Percentiles rank a stretch among this genome's conserved stretches.
Evolutionary conservation across 257 asterid genomes (phyloP).

Genomic region (Perilla frutescens): DNA sequence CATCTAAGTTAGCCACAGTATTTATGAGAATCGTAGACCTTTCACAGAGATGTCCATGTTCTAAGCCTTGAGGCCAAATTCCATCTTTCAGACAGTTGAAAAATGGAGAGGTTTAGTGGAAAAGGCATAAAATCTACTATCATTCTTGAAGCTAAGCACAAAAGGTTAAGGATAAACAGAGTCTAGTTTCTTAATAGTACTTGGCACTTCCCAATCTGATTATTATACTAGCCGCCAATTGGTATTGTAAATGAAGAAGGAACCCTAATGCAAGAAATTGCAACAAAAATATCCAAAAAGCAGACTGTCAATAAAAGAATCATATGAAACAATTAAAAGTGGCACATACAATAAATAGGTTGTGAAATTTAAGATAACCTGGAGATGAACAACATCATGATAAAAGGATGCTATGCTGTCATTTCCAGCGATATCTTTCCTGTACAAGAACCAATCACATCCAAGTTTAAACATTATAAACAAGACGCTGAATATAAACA

Average conservation of each 20-base stretch:
- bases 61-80: background rate
- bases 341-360: constrained; percentile 23
- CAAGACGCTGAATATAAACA: constrained; percentile 7
- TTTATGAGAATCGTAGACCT: background rate
- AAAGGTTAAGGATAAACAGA: background rate
- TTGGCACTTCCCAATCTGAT: constrained; percentile 17
- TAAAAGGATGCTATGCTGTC: constrained; percentile 68
- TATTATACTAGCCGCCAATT: constrained; percentile 4
- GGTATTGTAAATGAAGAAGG: constrained; percentile 14
- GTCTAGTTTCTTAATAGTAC: background rate
- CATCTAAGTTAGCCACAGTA: background rate
- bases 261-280: constrained; percentile 19
- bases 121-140: background rate
- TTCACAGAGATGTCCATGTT: background rate
- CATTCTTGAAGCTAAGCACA: background rate
- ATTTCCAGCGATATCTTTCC: constrained; percentile 81
- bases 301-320: constrained; percentile 3
- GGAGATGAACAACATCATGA: constrained; percentile 78
- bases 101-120: background rate
- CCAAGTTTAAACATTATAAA: constrained; percentile 23
- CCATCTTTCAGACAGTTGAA: background rate
- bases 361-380: constrained; percentile 54
- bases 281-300: constrained; percentile 17
- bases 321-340: constrained; percentile 9
- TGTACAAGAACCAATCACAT: constrained; percentile 41